A percentile compares a stretch with the other conserved stretches of the same genome.
These are phyloP conservation scores for Mucor mucedo DNA, from an alignment of 371 early-diverging fungal species.

Conservation along the genomic window DNA sequence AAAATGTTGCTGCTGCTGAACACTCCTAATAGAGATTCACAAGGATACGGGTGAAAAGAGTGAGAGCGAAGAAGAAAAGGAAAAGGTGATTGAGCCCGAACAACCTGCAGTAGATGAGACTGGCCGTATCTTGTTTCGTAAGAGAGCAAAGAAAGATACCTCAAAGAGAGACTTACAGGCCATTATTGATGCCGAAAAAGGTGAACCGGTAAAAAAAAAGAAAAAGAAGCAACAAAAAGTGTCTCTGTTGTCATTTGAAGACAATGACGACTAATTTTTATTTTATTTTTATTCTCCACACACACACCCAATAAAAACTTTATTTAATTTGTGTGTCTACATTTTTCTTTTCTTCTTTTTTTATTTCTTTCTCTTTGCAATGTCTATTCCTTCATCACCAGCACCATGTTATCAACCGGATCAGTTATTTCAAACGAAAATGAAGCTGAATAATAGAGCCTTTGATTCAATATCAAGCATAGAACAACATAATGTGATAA, in stretches of 20 bases:
- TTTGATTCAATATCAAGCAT: not conserved
- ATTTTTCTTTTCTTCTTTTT: not conserved
- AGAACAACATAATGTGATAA: not conserved
- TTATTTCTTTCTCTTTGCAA: slow-evolving; percentile 1
- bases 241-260: slow-evolving; percentile 46
- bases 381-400: slow-evolving; percentile 28
- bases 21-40: slow-evolving; percentile 27
- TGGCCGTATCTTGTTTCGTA: slow-evolving; percentile 48
- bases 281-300: not conserved
- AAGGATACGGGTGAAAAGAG: slow-evolving; percentile 22
- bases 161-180: slow-evolving; percentile 26
- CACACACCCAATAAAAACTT: not conserved
- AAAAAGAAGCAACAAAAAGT: slow-evolving; percentile 24
- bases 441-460: slow-evolving; percentile 13
- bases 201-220: slow-evolving; percentile 36
- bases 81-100: slow-evolving; percentile 26
- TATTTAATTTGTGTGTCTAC: not conserved
- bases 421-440: slow-evolving; percentile 13
- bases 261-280: slow-evolving; percentile 18
- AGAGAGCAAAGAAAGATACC: slow-evolving; percentile 11
- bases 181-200: slow-evolving; percentile 27
- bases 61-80: slow-evolving; percentile 27
- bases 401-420: slow-evolving; percentile 32
- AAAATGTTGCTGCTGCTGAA: not conserved
- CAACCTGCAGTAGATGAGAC: slow-evolving; percentile 45